Evolutionary conservation across 257 asterid genomes (phyloP).

Genomic region (Solanum pimpinellifolium): DNA sequence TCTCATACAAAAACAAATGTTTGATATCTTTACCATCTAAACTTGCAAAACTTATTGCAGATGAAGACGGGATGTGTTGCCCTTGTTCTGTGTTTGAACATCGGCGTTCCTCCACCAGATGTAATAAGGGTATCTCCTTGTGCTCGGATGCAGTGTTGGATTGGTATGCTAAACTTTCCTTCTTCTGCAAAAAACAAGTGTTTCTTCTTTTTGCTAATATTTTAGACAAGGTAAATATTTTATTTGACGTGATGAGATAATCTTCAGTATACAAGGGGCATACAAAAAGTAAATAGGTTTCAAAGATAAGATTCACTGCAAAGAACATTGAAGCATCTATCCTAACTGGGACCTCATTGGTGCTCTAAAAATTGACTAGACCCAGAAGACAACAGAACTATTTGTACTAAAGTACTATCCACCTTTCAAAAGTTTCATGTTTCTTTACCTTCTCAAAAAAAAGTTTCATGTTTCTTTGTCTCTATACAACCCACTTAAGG

Average conservation of each 20-base stretch:
- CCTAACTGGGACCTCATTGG: not conserved
- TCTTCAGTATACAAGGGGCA: not conserved
- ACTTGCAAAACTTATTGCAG: slow-evolving; percentile 36
- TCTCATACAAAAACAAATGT: not conserved
- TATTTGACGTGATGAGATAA: not conserved
- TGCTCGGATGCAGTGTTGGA: slow-evolving; percentile 99
- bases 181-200: not conserved
- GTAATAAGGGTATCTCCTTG: slow-evolving; percentile 97
- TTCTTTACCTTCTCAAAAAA: not conserved
- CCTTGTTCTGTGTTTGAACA: slow-evolving; percentile 87
- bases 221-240: not conserved
- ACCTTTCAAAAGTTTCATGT: not conserved
- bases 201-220: not conserved
- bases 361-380: not conserved
- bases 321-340: not conserved
- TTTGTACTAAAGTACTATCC: not conserved
- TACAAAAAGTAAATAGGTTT: not conserved
- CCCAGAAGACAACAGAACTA: not conserved
- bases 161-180: slow-evolving; percentile 43
- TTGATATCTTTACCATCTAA: not conserved
- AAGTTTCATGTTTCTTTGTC: not conserved
- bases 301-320: not conserved
- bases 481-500: not conserved
- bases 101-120: slow-evolving; percentile 90
- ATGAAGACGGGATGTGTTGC: slow-evolving; percentile 99